These are phyloP conservation scores for Vigna unguiculata DNA, from an alignment of 306 rosid genomes.

Conservation along the genomic window DNA sequence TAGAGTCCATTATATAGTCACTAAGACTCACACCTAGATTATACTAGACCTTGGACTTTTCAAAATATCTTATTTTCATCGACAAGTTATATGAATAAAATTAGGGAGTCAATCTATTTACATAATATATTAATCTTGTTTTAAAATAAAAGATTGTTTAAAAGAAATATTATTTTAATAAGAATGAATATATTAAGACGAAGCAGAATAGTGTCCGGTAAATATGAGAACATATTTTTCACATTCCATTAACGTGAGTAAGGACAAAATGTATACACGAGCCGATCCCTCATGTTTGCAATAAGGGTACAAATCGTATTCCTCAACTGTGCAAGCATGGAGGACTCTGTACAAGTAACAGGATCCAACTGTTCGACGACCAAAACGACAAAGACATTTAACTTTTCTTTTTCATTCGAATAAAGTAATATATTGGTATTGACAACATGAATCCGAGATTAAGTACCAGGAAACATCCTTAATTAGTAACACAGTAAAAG, in stretches of 20 bases:
- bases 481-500: not conserved
- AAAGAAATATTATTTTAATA: no score
- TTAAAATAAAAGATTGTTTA: no score
- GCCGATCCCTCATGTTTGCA: constrained; percentile 35
- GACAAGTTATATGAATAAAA: no score
- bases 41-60: no score
- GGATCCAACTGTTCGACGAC: constrained; percentile 31
- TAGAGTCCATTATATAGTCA: no score
- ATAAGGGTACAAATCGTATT: constrained; percentile 18
- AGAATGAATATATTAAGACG: no score
- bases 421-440: no score
- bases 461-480: not conserved
- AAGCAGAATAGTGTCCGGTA: not conserved
- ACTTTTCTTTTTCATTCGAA: not conserved
- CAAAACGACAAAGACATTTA: constrained; percentile 7
- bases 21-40: no score
- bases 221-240: not conserved
- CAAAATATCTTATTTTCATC: no score
- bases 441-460: no score
- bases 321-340: constrained; percentile 34
- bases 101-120: no score
- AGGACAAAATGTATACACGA: not conserved
- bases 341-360: constrained; percentile 26
- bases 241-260: constrained; percentile 17
- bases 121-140: no score